phyloP scores from a whole-genome alignment of 139 green algal species.

The Chlamydomonas incerta region DNA sequence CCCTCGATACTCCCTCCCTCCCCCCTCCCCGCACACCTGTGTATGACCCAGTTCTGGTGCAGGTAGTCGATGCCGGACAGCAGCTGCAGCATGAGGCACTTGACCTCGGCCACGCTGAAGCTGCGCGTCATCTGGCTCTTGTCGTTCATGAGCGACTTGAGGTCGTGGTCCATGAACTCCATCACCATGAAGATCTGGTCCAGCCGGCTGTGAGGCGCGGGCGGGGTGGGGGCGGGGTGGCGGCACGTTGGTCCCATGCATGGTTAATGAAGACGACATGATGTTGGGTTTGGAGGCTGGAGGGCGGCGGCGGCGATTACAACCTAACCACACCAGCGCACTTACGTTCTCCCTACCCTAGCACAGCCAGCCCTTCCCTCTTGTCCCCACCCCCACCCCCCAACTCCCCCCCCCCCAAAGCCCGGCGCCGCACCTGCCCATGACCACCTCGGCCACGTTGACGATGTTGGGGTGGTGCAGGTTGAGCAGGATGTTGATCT shows the following conservation, averaged over 20 bases:
- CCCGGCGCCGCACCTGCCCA: conserved; percentile 27
- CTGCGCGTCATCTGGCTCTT: conserved; percentile 43
- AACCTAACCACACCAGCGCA: no score
- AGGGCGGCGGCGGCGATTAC: no score
- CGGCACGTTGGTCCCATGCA: no score
- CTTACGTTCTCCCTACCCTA: no score
- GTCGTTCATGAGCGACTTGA: conserved; percentile 81
- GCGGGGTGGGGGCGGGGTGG: not conserved
- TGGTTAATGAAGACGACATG: no score
- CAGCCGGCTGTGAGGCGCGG: conserved; percentile 41
- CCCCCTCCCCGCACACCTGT: conserved; percentile 37
- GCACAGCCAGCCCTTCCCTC: no score
- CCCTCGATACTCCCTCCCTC: no score
- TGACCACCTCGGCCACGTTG: conserved; percentile 92
- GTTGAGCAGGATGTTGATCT: conserved; percentile 97
- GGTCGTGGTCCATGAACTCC: conserved; percentile 98
- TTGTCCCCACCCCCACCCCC: no score
- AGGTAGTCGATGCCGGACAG: conserved; percentile 89
- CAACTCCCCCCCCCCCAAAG: no score
- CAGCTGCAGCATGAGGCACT: conserved; percentile 91
- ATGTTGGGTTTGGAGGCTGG: no score
- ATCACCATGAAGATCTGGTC: conserved; percentile 98
- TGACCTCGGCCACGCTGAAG: conserved; percentile 76
- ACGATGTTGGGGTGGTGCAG: conserved; percentile 96
- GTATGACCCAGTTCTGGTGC: conserved; percentile 91